These are phyloP conservation scores for Syncephalastrum monosporum DNA, from an alignment of 371 early-diverging fungal species.

Conservation along the genomic window DNA sequence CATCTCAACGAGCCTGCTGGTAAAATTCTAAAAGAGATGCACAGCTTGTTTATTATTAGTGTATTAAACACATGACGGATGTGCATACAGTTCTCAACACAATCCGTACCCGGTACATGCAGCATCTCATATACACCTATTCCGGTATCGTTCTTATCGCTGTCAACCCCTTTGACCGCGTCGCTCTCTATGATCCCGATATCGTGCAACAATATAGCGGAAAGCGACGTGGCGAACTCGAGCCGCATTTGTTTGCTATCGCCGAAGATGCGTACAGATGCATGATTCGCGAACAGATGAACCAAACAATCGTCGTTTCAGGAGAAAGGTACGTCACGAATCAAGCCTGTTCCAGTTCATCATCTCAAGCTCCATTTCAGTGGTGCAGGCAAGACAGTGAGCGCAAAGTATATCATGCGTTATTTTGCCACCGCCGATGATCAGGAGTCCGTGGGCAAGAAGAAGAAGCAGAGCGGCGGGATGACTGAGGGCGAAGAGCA, in stretches of 20 bases:
- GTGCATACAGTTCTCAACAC: constrained; percentile 74
- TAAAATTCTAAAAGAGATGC: constrained; percentile 27
- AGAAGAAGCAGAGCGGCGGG: constrained; percentile 19
- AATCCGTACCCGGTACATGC: constrained; percentile 82
- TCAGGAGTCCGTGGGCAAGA: constrained; percentile 39
- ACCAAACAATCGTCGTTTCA: constrained; percentile 97
- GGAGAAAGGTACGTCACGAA: constrained; percentile 77
- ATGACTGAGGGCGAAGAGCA: constrained; percentile 78
- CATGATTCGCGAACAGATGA: constrained; percentile 84
- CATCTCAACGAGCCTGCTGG: constrained; percentile 90
- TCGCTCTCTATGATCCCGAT: constrained; percentile 85
- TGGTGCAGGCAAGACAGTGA: constrained; percentile 93
- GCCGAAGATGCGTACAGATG: constrained; percentile 94
- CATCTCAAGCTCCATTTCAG: constrained; percentile 20
- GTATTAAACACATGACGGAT: background rate
- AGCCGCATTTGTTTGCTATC: constrained; percentile 97
- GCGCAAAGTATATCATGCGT: constrained; percentile 94
- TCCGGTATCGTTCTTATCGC: constrained; percentile 98
- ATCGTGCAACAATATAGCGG: constrained; percentile 88
- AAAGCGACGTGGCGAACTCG: constrained; percentile 86
- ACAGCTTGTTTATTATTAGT: constrained; percentile 2
- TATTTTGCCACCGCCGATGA: constrained; percentile 92
- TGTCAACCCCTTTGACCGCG: constrained; percentile 94
- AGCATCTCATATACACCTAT: constrained; percentile 97
- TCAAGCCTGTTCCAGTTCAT: background rate